Evolutionary conservation across 176 grass and related monocot genomes (phyloP).

Genomic region (Poa annua): DNA sequence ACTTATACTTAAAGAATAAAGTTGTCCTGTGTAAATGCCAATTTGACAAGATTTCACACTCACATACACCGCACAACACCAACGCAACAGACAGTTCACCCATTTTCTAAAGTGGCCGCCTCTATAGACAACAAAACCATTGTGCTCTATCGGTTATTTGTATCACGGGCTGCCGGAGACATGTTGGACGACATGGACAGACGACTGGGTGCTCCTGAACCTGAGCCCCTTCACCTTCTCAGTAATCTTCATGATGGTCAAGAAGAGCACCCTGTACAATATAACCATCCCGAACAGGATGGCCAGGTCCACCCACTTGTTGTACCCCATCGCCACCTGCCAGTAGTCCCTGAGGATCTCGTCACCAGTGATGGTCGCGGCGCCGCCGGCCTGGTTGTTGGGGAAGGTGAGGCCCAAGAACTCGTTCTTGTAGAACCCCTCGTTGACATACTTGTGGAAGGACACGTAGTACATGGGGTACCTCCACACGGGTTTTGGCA

Average conservation of each 20-base stretch:
- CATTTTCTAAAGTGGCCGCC: background rate
- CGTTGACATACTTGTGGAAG: slow-evolving; percentile 86
- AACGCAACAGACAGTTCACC: background rate
- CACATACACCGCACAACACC: background rate
- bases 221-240: slow-evolving; percentile 69
- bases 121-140: background rate
- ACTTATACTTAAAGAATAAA: background rate
- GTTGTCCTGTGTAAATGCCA: background rate
- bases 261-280: slow-evolving; percentile 70
- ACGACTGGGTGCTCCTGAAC: slow-evolving; percentile 39
- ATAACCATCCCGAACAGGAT: slow-evolving; percentile 72
- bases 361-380: slow-evolving; percentile 51
- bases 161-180: slow-evolving; percentile 24
- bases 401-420: slow-evolving; percentile 81
- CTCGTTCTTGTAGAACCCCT: slow-evolving; percentile 93
- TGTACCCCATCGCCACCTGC: slow-evolving; percentile 76
- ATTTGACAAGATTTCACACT: background rate
- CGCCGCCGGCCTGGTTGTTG: slow-evolving; percentile 40
- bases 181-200: slow-evolving; percentile 19
- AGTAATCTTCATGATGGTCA: slow-evolving; percentile 63
- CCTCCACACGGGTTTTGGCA: slow-evolving; percentile 51
- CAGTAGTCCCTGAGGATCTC: slow-evolving; percentile 65
- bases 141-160: background rate
- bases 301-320: slow-evolving; percentile 81
- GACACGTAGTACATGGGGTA: slow-evolving; percentile 90